Evolutionary conservation across 2,329 filamentous ascomycete species (phyloP), one percentile per base, ranked within the genome.

Genomic region (Metarhizium album): DNA sequence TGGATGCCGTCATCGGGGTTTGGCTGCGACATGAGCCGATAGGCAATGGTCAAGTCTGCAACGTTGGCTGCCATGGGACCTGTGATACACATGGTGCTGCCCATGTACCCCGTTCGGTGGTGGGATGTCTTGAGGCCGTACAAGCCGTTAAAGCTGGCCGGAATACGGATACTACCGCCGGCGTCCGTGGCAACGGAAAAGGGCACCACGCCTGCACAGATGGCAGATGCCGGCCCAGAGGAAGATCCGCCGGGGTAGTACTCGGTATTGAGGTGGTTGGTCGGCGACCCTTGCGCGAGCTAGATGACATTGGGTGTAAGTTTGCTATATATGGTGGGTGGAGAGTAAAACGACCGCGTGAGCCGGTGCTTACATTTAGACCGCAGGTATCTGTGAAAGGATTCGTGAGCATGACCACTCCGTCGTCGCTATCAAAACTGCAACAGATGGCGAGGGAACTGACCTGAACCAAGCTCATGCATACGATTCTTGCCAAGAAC

Each of bases 201-300:
- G n/a, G 87, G 87, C 2, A 90, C 74, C 23, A 93, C 68, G 2
- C 87, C 87, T 7, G 80, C 77, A 20, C 77, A 76, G 24, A 90
- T 74, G 13, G 82, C 78, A 49, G 88, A 91, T 0, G 76, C 86
- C 3, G 79, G 84, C 2, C 88, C 88, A 2, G 86, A 87, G 0
- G 87, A 90, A 0, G 86, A 90, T 27, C 88, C 88, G 46, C 88
- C 88, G 4, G 85, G 82, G 63, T 90, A 94, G 71, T 90, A 93
- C 3, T 74, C 66, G 18, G 74, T 72, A 67, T 91, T 90, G 65
- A 87, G 79, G 57, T 87, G 89, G 66, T 94, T 93, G 18, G 79
- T 74, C 0, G 88, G 85, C 0, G 87, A 89, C 37, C 87, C 87
- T 62, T 80, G 83, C 38, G 73, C 75, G 5, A 82, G 79, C 72